These are phyloP conservation scores for Saccharomyces uvarum DNA, from an alignment of 1,139 yeast genomes.

Conservation along the genomic window DNA sequence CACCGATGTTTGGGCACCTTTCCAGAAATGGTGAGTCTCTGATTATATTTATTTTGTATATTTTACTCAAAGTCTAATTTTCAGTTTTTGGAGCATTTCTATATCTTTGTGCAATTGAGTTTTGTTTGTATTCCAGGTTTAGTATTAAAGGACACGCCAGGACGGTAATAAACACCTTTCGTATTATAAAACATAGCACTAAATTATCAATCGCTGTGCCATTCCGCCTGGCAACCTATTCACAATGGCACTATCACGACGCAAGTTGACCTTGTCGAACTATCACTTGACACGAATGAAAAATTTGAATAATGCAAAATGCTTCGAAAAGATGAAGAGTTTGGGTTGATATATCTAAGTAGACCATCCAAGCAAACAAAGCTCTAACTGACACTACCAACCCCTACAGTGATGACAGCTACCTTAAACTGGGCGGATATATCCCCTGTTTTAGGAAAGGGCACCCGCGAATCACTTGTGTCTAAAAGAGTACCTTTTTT, in stretches of 20 bases:
- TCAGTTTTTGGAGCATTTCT: not conserved
- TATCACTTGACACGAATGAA: not conserved
- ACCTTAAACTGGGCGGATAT: slow-evolving; percentile 17
- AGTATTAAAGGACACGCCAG: too few species aligned
- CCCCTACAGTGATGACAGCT: not conserved
- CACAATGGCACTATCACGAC: not conserved
- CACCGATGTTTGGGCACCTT: slow-evolving; percentile 65
- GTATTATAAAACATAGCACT: too few species aligned
- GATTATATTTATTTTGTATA: not conserved
- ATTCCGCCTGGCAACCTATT: too few species aligned
- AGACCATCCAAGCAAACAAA: not conserved
- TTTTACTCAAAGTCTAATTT: not conserved
- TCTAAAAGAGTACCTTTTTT: slow-evolving; percentile 19
- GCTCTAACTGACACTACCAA: not conserved
- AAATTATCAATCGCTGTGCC: too few species aligned
- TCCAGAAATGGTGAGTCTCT: slow-evolving; percentile 44
- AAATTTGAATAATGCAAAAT: not conserved
- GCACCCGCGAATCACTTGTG: slow-evolving; percentile 17
- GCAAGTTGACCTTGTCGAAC: not conserved
- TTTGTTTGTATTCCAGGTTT: not conserved
- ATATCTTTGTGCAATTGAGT: not conserved
- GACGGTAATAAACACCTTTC: too few species aligned
- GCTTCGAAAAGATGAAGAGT: not conserved
- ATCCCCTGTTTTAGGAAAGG: slow-evolving; percentile 15
- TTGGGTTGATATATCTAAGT: not conserved